Conservation (phyloP, 2,329 filamentous ascomycete genomes). For the Penicillium hordei region DNA sequence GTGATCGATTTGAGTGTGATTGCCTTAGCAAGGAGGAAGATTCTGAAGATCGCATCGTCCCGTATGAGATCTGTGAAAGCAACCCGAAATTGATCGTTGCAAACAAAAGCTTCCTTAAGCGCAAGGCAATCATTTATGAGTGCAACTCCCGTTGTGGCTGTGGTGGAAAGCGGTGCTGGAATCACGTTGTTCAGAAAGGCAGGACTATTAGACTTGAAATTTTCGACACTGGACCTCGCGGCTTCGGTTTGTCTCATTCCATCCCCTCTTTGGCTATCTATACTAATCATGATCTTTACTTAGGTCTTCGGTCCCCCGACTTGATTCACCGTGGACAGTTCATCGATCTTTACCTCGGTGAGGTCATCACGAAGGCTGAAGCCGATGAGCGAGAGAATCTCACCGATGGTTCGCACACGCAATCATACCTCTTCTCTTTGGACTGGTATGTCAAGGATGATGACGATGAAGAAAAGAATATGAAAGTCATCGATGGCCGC, state of each 20-base stretch:
- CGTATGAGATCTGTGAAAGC: constrained; percentile 26
- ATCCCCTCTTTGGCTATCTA: neutral
- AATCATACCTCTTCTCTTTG: constrained; percentile 46
- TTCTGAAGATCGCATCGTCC: constrained; percentile 30
- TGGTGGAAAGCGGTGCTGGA: constrained; percentile 36
- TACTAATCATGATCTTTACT: constrained; percentile 7
- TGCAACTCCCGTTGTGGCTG: constrained; percentile 44
- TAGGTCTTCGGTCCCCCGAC: constrained; percentile 43
- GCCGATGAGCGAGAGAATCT: constrained; percentile 41
- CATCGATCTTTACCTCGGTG: constrained; percentile 48
- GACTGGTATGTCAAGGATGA: constrained; percentile 36
- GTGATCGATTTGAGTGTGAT: constrained; percentile 27
- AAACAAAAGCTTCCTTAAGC: constrained; percentile 31
- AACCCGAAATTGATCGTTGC: constrained; percentile 26
- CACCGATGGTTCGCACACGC: constrained; percentile 21
- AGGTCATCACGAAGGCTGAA: constrained; percentile 41
- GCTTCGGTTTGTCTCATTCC: constrained; percentile 36
- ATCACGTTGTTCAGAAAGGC: constrained; percentile 44
- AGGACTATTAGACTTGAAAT: constrained; percentile 44
- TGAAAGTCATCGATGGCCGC: constrained; percentile 46
- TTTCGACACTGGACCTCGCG: constrained; percentile 43
- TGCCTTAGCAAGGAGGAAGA: constrained; percentile 36
- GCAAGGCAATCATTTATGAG: constrained; percentile 42
- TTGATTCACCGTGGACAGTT: constrained; percentile 45
- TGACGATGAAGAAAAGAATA: constrained; percentile 24